Evolutionary conservation across 768 basidiomycete species (phyloP), one percentile per base, ranked within the genome.

Genomic region (Suillus luteus): DNA sequence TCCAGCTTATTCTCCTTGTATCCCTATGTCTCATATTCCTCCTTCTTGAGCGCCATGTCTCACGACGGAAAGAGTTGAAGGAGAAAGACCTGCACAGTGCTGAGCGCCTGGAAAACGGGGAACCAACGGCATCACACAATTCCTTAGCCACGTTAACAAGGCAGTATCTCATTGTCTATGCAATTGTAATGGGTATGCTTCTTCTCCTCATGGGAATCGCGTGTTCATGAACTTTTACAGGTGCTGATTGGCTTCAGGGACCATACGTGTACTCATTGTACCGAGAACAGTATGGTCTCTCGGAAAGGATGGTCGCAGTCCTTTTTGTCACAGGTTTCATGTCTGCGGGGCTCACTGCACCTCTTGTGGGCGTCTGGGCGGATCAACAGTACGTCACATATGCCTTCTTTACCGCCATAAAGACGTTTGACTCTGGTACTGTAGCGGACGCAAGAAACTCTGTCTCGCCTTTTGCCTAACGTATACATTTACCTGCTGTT

Each of bases 201-300:
- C 10, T 17, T 1, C 48, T n/a, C 15, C 44, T 9, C 40, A 17
- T 17, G 27, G 35, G 22, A 15, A 5, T 14, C 44, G 38, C 62
- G 15, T 49, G 35, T 24, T 41, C 54, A 37, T 46, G 14, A 57
- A 38, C 15, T 41, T 55, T 24, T 59, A 43, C 68, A 90, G 89
- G 85, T 63, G 87, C 89, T 44, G 89, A 92, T 73, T 91, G 90
- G 89, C 79, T 92, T 15, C 89, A 92, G 73, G 91, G 91, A 0
- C 91, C 91, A 17, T 92, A 92, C 68, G 80, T 92, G 0, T 92
- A 91, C 68, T 89, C 89, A 17, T 76, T 92, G 0, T 92, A 91
- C 71, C 79, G 80, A 54, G 88, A 90, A 49, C 87, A 91, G 69
- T 89, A 90, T 65, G 74, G 69, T 11, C 85, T 87, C 69, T 77